A percentile compares a stretch with the other conserved stretches of the same genome.
phyloP scores from a whole-genome alignment of 2,329 filamentous ascomycete species.

The Colletotrichum sp. region DNA sequence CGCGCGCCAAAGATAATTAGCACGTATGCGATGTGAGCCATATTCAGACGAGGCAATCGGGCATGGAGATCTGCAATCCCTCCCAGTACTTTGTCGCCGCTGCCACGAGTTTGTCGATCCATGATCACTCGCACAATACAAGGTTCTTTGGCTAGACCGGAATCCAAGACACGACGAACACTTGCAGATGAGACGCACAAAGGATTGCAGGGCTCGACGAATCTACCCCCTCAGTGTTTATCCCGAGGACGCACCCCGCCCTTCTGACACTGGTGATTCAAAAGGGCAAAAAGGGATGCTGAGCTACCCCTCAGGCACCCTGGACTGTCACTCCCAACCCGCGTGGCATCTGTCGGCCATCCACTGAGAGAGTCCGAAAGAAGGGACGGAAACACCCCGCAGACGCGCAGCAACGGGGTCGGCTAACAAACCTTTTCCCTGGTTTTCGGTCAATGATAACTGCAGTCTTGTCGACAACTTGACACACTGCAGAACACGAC shows the following conservation, averaged over 20 bases:
- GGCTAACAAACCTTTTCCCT: conserved; percentile 3
- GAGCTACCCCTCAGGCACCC: not conserved
- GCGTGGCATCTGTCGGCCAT: not conserved
- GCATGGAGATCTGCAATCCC: not conserved
- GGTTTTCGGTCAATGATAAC: not conserved
- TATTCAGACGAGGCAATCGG: not conserved
- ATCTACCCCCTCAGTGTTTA: not conserved
- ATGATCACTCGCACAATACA: not conserved
- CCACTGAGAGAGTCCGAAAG: conserved; percentile 2
- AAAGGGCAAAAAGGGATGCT: not conserved
- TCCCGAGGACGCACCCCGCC: not conserved
- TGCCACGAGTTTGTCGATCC: not conserved
- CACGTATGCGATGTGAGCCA: not conserved
- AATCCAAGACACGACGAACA: not conserved
- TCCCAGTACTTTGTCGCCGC: not conserved
- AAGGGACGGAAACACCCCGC: conserved; percentile 15
- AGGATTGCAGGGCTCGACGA: not conserved
- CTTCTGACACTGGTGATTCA: not conserved
- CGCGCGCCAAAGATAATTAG: not conserved
- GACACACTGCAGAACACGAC: not conserved
- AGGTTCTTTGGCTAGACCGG: not conserved
- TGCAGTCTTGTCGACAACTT: not conserved
- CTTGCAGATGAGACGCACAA: not conserved
- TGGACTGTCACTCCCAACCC: not conserved
- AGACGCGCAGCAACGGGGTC: conserved; percentile 7